Conservation (phyloP, 2,329 filamentous ascomycete genomes). For the Geosmithia putterillii region DNA sequence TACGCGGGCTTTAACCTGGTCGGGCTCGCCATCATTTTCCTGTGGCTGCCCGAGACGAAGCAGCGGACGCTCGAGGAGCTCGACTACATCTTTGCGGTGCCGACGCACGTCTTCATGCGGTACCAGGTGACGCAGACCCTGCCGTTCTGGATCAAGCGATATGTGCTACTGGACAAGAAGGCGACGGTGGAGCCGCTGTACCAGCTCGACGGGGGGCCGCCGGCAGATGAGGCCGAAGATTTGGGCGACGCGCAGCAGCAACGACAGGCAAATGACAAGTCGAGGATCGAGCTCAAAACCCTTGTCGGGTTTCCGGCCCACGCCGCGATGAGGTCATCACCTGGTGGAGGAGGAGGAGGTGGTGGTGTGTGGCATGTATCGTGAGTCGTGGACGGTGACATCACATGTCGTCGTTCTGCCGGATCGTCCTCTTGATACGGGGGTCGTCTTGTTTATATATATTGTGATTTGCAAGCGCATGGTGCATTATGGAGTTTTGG, state of each 20-base stretch:
- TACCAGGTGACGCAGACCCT: constrained; percentile 45
- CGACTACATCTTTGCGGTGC: constrained; percentile 49
- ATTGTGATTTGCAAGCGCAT: too few species aligned
- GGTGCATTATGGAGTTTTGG: too few species aligned
- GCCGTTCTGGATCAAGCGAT: constrained; percentile 49
- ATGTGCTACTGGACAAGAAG: constrained; percentile 36
- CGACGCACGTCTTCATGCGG: constrained; percentile 39
- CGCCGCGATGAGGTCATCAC: constrained; percentile 3
- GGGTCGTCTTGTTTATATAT: too few species aligned
- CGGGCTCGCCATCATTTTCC: constrained; percentile 42
- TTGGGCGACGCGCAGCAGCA: constrained; percentile 19
- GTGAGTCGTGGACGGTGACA: too few species aligned
- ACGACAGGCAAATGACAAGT: constrained; percentile 25
- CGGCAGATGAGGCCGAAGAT: constrained; percentile 6
- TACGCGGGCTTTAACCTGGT: constrained; percentile 44
- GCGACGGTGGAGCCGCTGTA: constrained; percentile 29
- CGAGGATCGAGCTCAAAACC: constrained; percentile 24
- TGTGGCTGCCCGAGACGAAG: constrained; percentile 47
- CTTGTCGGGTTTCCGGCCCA: constrained; percentile 15
- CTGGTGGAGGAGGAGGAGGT: too few species aligned
- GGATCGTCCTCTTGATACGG: too few species aligned
- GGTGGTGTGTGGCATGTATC: too few species aligned
- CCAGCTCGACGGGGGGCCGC: constrained; percentile 18
- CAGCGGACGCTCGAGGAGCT: constrained; percentile 40
- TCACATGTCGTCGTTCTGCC: too few species aligned